A percentile compares a stretch with the other conserved stretches of the same genome.
Evolutionary conservation across 345 rosid species (phyloP).

Genomic region (Firmiana major): DNA sequence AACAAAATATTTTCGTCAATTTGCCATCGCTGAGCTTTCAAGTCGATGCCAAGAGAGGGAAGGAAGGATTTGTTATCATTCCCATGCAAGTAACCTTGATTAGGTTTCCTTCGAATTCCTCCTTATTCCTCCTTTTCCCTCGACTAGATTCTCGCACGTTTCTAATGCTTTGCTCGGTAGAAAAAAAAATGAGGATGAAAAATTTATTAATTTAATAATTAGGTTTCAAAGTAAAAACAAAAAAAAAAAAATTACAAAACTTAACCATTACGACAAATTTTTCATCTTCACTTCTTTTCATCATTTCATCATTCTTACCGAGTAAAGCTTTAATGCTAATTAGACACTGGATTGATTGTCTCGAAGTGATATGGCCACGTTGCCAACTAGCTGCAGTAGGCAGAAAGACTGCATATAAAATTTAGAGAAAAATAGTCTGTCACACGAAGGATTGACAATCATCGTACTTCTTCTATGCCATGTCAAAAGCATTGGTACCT

Average conservation of each 20-base stretch:
- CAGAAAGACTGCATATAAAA: not conserved
- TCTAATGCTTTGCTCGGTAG: too few species aligned
- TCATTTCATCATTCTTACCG: too few species aligned
- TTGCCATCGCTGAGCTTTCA: not conserved
- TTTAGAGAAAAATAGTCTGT: not conserved
- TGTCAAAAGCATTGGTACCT: not conserved
- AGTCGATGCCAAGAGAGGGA: not conserved
- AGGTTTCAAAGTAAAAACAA: too few species aligned
- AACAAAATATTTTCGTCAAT: not conserved
- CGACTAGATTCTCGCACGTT: not conserved
- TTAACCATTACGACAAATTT: too few species aligned
- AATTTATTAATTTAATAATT: too few species aligned
- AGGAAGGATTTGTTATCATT: not conserved
- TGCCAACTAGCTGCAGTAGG: not conserved
- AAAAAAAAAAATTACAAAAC: too few species aligned
- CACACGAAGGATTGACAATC: not conserved
- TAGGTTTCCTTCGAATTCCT: not conserved
- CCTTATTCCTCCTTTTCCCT: not conserved
- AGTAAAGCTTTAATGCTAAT: not conserved
- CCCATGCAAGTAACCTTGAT: too few species aligned
- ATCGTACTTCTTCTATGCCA: not conserved
- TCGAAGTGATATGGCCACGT: not conserved
- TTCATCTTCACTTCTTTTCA: too few species aligned
- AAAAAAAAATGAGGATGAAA: too few species aligned
- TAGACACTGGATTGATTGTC: too few species aligned